Evolutionary conservation across 768 basidiomycete species (phyloP).

Genomic region (Pulveroboletus frians): DNA sequence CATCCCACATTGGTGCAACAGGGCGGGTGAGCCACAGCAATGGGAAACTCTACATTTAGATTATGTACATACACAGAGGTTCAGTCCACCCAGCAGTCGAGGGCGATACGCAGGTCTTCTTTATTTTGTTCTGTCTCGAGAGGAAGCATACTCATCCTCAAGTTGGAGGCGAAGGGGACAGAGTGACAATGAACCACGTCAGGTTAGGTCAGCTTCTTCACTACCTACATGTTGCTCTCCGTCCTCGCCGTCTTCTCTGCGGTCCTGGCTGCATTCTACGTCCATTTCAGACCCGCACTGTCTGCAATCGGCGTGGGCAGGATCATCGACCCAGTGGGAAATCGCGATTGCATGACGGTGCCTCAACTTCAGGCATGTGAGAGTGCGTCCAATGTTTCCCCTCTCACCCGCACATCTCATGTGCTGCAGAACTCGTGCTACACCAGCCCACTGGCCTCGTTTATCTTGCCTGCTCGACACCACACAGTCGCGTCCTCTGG

Average conservation of each 20-base stretch:
- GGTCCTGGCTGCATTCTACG: slow-evolving; percentile 41
- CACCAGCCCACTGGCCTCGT: slow-evolving; percentile 52
- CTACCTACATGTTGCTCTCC: slow-evolving; percentile 1
- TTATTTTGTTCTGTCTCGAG: no score
- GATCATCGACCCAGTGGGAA: slow-evolving; percentile 40
- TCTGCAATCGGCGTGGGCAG: slow-evolving; percentile 41
- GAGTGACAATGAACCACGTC: no score
- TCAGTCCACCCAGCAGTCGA: no score
- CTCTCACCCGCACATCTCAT: slow-evolving; percentile 3
- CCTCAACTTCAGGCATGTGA: slow-evolving; percentile 63
- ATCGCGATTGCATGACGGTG: slow-evolving; percentile 44
- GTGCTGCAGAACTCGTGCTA: slow-evolving; percentile 47
- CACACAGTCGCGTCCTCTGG: slow-evolving; percentile 46
- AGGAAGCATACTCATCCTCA: no score
- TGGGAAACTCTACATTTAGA: no score
- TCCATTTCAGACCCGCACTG: slow-evolving; percentile 45
- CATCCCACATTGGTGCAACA: no score
- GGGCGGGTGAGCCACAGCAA: no score
- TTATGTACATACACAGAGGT: no score
- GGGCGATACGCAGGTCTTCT: no score
- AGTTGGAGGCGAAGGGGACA: no score
- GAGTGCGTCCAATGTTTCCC: slow-evolving; percentile 37
- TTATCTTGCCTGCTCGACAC: slow-evolving; percentile 61
- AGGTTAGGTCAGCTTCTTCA: neutral
- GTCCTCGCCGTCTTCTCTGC: slow-evolving; percentile 32